Evolutionary conservation across 306 rosid genomes (phyloP).

Genomic region (Crotalaria pallida): DNA sequence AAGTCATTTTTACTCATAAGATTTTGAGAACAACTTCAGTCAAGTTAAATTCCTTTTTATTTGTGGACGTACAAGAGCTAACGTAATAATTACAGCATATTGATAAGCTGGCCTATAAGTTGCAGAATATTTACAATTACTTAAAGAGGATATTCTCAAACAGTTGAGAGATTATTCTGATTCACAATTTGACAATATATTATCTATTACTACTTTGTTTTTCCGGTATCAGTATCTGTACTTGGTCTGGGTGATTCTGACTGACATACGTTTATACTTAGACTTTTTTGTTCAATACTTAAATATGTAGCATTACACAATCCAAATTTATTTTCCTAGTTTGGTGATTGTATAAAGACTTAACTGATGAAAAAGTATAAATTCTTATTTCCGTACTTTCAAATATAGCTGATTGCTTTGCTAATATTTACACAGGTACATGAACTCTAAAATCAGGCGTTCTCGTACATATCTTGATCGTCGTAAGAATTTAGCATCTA

Average conservation of each 20-base stretch:
- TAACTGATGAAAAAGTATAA: background rate
- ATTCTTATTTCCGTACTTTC: background rate
- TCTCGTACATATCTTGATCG: slow-evolving; percentile 41
- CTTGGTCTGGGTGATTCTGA: background rate
- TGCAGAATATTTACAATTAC: too few relatives aligned
- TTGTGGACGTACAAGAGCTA: background rate
- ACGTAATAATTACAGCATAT: too few relatives aligned
- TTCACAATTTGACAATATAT: too few relatives aligned
- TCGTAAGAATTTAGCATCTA: slow-evolving; percentile 30
- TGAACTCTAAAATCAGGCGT: slow-evolving; percentile 55
- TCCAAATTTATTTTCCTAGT: background rate
- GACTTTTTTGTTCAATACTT: background rate
- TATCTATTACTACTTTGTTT: background rate
- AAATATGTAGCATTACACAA: background rate
- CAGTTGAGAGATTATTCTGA: too few relatives aligned
- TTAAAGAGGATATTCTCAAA: too few relatives aligned
- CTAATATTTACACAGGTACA: slow-evolving; percentile 41
- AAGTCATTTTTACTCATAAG: slow-evolving; percentile 28
- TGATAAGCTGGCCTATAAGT: too few relatives aligned
- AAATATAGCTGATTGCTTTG: background rate
- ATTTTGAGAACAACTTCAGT: background rate
- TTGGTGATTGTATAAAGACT: background rate
- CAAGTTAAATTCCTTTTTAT: background rate
- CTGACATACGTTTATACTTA: background rate
- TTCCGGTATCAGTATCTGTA: background rate